Evolutionary conservation across 306 rosid genomes (phyloP), one percentile per base, ranked within the genome.

Genomic region (Cucurbita argyrosperma): DNA sequence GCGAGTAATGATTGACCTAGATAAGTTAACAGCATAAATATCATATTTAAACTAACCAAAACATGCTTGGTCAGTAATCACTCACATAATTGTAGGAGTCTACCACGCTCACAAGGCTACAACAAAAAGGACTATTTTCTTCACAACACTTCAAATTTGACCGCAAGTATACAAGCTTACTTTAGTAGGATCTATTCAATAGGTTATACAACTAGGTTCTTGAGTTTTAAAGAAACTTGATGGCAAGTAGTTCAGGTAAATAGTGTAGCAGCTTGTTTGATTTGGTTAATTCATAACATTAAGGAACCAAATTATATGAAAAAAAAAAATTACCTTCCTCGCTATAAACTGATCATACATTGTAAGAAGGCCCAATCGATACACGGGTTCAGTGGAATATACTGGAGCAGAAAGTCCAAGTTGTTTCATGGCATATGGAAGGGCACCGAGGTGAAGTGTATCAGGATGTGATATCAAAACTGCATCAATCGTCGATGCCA

Each of bases 371-470:
- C 98, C 98, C 61, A 94, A 67, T 80, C 98, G 80, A 53, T 84
- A 90, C 38, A 89, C 96, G 10, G 98, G 98, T 73, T 90, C 98
- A 4, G 98, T 94, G 6, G 96, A 84, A 78, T 54, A 94, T 55
- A 94, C 85, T 5, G 88, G 90, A 26, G 97, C 96, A 65, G 92
- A 77, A 53, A 94, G 96, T 65, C 96, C 97, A 76, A 94, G 82
- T 42, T 90, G 87, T 74, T 88, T 94, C 83, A 85, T 79, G 69
- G 98, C 97, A 80, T 88, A 90, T 1, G 97, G 96, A 23, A 94
- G 89, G 2, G 96, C 97, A 64, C 97, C 98, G 52, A 94, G 95
- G 85, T 94, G 98, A 76, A 94, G 97, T 1, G 97, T 94, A 66
- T 94, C 98, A 0, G 95, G 78, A 67, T 94, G 92, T 13, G 98